Base-by-base conservation (phyloP, 1,139 yeast species). In the Diutina catenulata region DNA sequence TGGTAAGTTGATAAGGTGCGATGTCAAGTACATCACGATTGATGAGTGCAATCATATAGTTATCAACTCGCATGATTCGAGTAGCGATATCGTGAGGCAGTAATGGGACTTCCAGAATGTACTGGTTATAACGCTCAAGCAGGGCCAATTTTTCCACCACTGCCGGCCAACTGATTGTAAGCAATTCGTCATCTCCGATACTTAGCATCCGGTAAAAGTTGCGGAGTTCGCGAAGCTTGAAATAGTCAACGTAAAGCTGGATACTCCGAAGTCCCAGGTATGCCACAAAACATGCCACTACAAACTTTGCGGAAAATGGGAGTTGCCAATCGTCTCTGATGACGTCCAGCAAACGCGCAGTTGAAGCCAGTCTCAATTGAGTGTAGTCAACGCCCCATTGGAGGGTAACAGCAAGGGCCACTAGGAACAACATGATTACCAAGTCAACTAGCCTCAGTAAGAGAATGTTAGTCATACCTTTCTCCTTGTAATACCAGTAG, bases 1-100 rank as follows among this genome's bases (percentile, higher is more conserved):
- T 78, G 0, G 98, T 88, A 35, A 91, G 59, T 27, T 80, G 71
- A 5, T 50, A 46, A 8, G 64, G 43, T 0, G 80, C 67, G 25
- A 84, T 60, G 48, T 83, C 81, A 32, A 91, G 58, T 1, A 88
- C 62, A 44, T 83, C 77, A 47, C 79, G 83, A 58, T 87, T 88
- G 48, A 84, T 76, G 50, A 91, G 61, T 0, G 96, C 96, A 51
- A 91, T 84, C 64, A 86, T 70, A 53, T 88, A 91, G 53, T 91
- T 91, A 46, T 93, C 98, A 47, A 80, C 81, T 41, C 99, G 68
- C 98, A 91, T 88, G 41, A 91, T 83, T 43, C 98, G 66, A 54
- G 91, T 93, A 11, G 97, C 97, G 41, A 91, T 84, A 50, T 81
- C 94, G 55, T 87, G 96, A 3, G 97, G 94, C 52, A 84, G 91